Conservation (phyloP, 371 early-diverging fungal genomes). For the Mortierella sp. region DNA sequence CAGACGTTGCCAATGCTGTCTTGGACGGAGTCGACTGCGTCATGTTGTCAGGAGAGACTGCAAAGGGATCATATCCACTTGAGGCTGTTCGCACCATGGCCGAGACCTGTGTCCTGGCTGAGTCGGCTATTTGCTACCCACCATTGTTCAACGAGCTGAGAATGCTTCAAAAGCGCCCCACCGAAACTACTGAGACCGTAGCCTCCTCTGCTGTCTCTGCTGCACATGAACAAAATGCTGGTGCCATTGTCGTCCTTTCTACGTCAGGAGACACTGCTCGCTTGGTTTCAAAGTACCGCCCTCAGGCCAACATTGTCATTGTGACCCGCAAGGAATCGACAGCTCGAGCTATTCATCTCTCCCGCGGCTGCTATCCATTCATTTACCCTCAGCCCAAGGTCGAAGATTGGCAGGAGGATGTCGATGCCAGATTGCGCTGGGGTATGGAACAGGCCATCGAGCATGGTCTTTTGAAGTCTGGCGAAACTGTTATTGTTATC, state of each 20-base stretch:
- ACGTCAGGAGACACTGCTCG: constrained; percentile 91
- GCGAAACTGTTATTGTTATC: constrained; percentile 82
- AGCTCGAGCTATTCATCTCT: constrained; percentile 90
- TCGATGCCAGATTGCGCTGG: constrained; percentile 83
- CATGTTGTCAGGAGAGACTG: constrained; percentile 99
- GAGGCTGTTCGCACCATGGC: constrained; percentile 85
- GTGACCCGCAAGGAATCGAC: constrained; percentile 88
- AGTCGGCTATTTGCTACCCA: constrained; percentile 83
- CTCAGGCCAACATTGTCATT: constrained; percentile 91
- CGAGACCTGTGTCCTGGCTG: constrained; percentile 81
- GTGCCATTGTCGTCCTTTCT: constrained; percentile 88
- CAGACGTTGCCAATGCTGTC: constrained; percentile 98
- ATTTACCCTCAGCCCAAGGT: constrained; percentile 74
- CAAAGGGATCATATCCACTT: constrained; percentile 89
- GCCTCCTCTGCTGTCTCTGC: constrained; percentile 94
- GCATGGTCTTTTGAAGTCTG: constrained; percentile 71
- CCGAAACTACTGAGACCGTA: constrained; percentile 91
- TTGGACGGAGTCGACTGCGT: constrained; percentile 98
- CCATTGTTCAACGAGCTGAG: constrained; percentile 87
- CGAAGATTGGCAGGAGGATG: constrained; percentile 87
- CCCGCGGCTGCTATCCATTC: constrained; percentile 94
- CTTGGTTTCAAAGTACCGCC: constrained; percentile 95
- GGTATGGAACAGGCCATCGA: constrained; percentile 73
- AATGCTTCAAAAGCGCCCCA: constrained; percentile 77
- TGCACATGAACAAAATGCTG: constrained; percentile 88